Evolutionary conservation across 2,329 filamentous ascomycete genomes (phyloP), one percentile per base, ranked within the genome.

Genomic region (Torrubiellomyces zombiae): DNA sequence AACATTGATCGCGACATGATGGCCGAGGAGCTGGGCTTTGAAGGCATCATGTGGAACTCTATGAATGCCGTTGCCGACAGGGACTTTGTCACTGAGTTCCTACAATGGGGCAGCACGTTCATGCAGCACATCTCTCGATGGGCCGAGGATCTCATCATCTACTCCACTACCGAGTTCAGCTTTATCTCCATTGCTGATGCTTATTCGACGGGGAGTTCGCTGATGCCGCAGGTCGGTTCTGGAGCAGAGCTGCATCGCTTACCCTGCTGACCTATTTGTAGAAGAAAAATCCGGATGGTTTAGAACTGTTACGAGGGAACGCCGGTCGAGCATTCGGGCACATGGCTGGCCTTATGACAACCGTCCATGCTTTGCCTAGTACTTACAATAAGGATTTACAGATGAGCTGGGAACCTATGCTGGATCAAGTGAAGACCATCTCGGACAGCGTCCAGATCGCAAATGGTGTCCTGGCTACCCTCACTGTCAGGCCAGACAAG

Each of bases 351-450:
- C 54, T 89, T 35, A 44, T 81, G 65, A 74, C 73, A 55, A 79
- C 72, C 18, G 61, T 56, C 27, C 66, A 67, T 47, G 76, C 76
- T 28, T 66, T 89, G 15, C 78, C 80, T 2, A 77, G 67, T 21
- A 82, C 77, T 3, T 91, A 91, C 60, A 86, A 91, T 60, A 92
- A 91, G 54, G 81, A 92, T 48, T 53, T 91, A n/a, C 81, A 93
- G 52, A 82, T 92, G 54, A 75, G 70, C 30, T 74, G 80, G 32
- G 77, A 91, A 59, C 75, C 77, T n/a, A 70, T 92, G 54, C 67
- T 92, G 24, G 80, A 91, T 49, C 69, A 75, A 46, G 67, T 85
- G 50, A 79, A 83, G 63, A 86, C 80, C 5, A 63, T 89, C 32
- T 66, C 64, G 28, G 77, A 91, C 57, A 82, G 76, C 43, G 64